Conservation (phyloP, 2,329 filamentous ascomycete genomes). For the Stylonectria norvegica region DNA sequence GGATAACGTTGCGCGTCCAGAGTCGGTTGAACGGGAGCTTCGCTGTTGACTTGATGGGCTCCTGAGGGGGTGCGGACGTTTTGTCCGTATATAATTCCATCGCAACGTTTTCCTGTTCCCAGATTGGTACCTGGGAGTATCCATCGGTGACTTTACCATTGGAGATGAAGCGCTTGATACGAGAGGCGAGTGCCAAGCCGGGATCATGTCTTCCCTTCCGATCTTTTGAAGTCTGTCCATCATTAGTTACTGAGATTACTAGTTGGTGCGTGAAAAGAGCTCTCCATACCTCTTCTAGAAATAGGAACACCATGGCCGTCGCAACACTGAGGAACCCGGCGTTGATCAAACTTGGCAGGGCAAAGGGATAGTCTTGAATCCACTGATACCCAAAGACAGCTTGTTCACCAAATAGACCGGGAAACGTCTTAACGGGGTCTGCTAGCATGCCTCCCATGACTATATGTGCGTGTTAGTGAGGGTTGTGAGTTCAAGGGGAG, state of each 20-base stretch:
- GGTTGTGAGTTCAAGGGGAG: background rate
- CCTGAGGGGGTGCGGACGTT: conserved; percentile 1
- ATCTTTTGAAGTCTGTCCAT: conserved; percentile 42
- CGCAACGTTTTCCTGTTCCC: conserved; percentile 7
- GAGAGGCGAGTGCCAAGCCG: conserved; percentile 37
- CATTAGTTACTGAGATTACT: conserved; percentile 5
- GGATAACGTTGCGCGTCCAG: conserved; percentile 47
- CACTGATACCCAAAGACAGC: conserved; percentile 59
- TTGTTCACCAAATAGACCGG: conserved; percentile 58
- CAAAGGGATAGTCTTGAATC: conserved; percentile 65
- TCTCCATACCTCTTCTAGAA: conserved; percentile 62
- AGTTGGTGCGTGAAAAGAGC: background rate
- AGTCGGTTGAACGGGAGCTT: conserved; percentile 40
- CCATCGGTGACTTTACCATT: conserved; percentile 27
- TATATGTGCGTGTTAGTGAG: conserved; percentile 19
- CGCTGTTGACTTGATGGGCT: conserved; percentile 8
- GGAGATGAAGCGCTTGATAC: conserved; percentile 30
- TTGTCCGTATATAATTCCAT: conserved; percentile 12
- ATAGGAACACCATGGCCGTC: conserved; percentile 55
- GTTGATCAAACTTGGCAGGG: conserved; percentile 66
- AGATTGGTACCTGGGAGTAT: conserved; percentile 30
- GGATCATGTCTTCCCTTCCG: conserved; percentile 45
- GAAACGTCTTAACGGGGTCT: conserved; percentile 61
- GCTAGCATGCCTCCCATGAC: conserved; percentile 65
- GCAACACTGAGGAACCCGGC: conserved; percentile 57